Evolutionary conservation across 2,329 filamentous ascomycete genomes (phyloP), one percentile per base, ranked within the genome.

Genomic region (Ascosphaera apis): DNA sequence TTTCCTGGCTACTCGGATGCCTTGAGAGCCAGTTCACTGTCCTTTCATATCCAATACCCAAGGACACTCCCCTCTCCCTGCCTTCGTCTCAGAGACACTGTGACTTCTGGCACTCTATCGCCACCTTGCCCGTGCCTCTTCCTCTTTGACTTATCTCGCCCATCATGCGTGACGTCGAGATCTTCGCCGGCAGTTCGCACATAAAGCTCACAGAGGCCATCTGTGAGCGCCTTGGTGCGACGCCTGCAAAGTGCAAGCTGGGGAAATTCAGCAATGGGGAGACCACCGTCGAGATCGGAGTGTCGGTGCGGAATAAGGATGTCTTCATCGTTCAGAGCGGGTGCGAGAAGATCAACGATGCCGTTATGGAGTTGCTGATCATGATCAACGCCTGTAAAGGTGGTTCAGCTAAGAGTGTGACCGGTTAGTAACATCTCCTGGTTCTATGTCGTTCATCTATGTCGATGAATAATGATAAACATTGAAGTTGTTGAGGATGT

Each of bases 321-420:
- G 86, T 98, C 48, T 98, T 95, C 57, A 86, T 98, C 53, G 78
- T 98, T 41, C 88, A 98, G 63, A 95, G 86, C 42, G 88, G 88
- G 44, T 93, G 88, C 60, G 68, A 73, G 52, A 82, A 78, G 60
- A 92, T 93, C 66, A 98, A 98, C 56, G 88, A 98, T 61, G 91
- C 82, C 50, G 83, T 98, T 53, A 93, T 98, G 83, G 88, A 98
- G 66, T 69, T 98, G 52, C 69, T 98, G 52, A 95, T 98, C 58
- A 91, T 98, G 81, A 93, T 95, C 49, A 88, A 81, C 44, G 88
- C 88, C 46, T 98, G 88, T 68, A 95, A 93, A 59, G 84, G 88
- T 51, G 88, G 86, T 45, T 95, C 88, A 37, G 81, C 88, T 42
- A 92, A 84, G 63, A 91, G 88, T 50, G 79, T 95, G 53, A 95